phyloP scores from a whole-genome alignment of 2,329 filamentous ascomycete species.

The Penicillium psychrosexuale region DNA sequence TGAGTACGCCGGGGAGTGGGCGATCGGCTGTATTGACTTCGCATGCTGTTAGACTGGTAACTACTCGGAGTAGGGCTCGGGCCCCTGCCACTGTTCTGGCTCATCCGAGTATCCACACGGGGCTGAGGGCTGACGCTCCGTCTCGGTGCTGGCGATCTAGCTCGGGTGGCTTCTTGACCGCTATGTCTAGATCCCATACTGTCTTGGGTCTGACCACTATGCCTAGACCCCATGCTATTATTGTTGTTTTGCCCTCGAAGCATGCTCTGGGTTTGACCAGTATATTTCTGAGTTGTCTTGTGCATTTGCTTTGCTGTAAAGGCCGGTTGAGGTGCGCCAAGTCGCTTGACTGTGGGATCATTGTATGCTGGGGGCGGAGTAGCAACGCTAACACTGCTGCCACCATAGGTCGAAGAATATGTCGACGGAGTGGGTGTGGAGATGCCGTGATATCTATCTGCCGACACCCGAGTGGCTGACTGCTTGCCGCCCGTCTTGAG shows the following conservation, averaged over 20 bases:
- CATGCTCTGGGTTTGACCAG: slow-evolving; percentile 76
- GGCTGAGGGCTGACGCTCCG: slow-evolving; percentile 44
- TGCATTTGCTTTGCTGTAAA: slow-evolving; percentile 95
- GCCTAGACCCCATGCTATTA: slow-evolving; percentile 46
- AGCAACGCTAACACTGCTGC: slow-evolving; percentile 47
- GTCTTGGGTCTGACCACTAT: slow-evolving; percentile 45
- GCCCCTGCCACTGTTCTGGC: slow-evolving; percentile 42
- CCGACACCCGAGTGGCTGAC: slow-evolving; percentile 79
- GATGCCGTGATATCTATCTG: slow-evolving; percentile 92
- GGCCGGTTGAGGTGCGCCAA: slow-evolving; percentile 86
- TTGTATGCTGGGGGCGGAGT: slow-evolving; percentile 90
- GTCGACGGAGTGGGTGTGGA: slow-evolving; percentile 67
- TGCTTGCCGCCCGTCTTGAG: slow-evolving; percentile 85
- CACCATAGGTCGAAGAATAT: slow-evolving; percentile 36
- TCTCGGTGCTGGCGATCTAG: slow-evolving; percentile 65
- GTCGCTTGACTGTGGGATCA: slow-evolving; percentile 65
- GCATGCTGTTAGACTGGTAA: slow-evolving; percentile 45
- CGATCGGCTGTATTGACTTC: slow-evolving; percentile 40
- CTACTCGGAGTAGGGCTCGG: slow-evolving; percentile 45
- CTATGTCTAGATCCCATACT: slow-evolving; percentile 51
- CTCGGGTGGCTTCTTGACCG: slow-evolving; percentile 48
- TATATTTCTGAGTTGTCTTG: slow-evolving; percentile 85
- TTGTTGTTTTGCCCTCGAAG: slow-evolving; percentile 50
- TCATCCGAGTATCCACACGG: slow-evolving; percentile 36
- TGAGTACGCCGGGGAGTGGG: slow-evolving; percentile 35